A percentile compares a stretch with the other conserved stretches of the same genome.
phyloP scores from a whole-genome alignment of 1,284 basidiomycete species.

The Takashimella tepidaria region DNA sequence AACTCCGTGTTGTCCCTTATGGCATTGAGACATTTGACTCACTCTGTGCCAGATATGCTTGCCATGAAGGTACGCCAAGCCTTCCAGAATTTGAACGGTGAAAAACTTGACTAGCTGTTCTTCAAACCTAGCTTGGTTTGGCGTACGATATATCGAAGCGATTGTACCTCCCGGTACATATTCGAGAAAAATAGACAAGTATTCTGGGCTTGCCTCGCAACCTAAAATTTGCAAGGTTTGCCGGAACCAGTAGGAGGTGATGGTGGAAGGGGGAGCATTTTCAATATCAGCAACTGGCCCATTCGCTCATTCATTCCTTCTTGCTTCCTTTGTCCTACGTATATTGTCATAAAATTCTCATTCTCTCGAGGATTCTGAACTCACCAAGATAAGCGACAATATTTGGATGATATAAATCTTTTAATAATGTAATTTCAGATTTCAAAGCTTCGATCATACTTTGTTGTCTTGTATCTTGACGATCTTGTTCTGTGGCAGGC shows the following conservation, averaged over 20 bases:
- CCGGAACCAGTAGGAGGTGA: too few relatives aligned
- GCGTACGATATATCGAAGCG: conserved; percentile 83
- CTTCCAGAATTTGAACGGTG: conserved; percentile 83
- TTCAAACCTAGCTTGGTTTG: conserved; percentile 65
- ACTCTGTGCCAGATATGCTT: conserved; percentile 89
- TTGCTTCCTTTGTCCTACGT: not conserved
- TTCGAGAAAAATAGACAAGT: conserved; percentile 95
- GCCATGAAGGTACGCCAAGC: conserved; percentile 88
- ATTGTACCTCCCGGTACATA: conserved; percentile 97
- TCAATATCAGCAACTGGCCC: too few relatives aligned
- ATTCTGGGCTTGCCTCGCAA: conserved; percentile 86
- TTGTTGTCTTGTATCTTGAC: conserved; percentile 76
- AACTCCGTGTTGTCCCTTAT: not conserved
- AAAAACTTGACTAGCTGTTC: conserved; percentile 91
- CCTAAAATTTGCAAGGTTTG: conserved; percentile 22
- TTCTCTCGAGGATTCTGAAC: conserved; percentile 3
- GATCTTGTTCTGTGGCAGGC: conserved; percentile 82
- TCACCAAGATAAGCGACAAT: conserved; percentile 92
- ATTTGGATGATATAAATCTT: conserved; percentile 93
- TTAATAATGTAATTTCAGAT: conserved; percentile 89
- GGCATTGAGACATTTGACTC: conserved; percentile 26
- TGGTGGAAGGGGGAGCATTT: too few relatives aligned
- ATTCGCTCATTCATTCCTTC: not conserved
- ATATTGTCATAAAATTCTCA: too few relatives aligned
- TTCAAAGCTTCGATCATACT: conserved; percentile 86